phyloP scores from a whole-genome alignment of 108 stramenopile genomes.

The Tribonema minus region DNA sequence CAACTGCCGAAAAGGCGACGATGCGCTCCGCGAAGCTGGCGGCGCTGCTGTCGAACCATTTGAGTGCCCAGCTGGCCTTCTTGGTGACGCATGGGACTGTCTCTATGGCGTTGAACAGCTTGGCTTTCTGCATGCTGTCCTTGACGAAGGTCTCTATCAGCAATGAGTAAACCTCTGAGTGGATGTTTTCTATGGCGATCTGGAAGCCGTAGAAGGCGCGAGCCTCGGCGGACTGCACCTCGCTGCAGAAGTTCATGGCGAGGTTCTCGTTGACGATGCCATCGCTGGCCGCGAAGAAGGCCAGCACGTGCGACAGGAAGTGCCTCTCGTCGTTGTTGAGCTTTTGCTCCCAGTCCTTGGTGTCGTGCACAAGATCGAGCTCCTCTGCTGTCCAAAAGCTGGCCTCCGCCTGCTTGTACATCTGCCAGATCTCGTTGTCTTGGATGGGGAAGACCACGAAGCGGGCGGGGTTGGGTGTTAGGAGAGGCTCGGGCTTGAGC shows the following conservation, averaged over 20 bases:
- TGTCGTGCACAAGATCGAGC: constrained; percentile 89
- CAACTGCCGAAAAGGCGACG: constrained; percentile 97
- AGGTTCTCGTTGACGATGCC: constrained; percentile 99
- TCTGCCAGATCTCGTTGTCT: constrained; percentile 88
- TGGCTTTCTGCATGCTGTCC: constrained; percentile 58
- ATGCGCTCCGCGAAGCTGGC: constrained; percentile 94
- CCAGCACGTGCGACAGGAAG: constrained; percentile 93
- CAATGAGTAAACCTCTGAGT: constrained; percentile 94
- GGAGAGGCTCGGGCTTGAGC: constrained; percentile 59
- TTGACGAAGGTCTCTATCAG: constrained; percentile 98
- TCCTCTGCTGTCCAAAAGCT: constrained; percentile 99
- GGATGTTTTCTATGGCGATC: constrained; percentile 99
- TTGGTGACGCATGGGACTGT: constrained; percentile 80
- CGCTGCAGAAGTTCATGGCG: constrained; percentile 92
- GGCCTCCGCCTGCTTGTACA: constrained; percentile 99
- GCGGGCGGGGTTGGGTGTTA: constrained; percentile 64
- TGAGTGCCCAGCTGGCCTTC: constrained; percentile 97
- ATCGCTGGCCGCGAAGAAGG: constrained; percentile 98
- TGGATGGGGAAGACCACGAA: constrained; percentile 99
- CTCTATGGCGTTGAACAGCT: constrained; percentile 49
- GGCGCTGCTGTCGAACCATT: constrained; percentile 78
- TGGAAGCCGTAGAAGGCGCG: constrained; percentile 99
- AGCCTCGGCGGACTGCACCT: constrained; percentile 91
- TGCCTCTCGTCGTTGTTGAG: constrained; percentile 89
- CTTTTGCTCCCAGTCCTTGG: constrained; percentile 88